These are phyloP conservation scores for Neonectria hederae DNA, from an alignment of 2,329 filamentous ascomycete genomes.

Conservation along the genomic window DNA sequence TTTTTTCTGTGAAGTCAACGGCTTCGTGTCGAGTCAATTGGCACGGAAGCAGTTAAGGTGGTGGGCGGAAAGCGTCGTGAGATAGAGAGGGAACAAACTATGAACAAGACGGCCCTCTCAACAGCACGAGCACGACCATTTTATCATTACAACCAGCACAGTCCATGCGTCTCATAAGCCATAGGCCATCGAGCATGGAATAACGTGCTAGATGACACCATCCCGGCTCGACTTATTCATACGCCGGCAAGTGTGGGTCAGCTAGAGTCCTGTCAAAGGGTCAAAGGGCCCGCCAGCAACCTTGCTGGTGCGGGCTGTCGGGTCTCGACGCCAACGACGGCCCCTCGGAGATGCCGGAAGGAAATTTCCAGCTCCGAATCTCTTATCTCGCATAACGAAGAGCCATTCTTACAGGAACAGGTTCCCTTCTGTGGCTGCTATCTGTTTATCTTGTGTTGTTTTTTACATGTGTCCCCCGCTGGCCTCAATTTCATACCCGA, in stretches of 20 bases:
- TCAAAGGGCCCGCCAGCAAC: conserved; percentile 26
- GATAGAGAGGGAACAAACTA: conserved; percentile 12
- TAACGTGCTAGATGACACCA: conserved; percentile 46
- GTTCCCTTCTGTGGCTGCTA: conserved; percentile 2
- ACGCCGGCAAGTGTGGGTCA: conserved; percentile 38
- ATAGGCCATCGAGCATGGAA: conserved; percentile 41
- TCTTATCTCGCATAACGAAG: conserved; percentile 24
- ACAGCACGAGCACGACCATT: conserved; percentile 31
- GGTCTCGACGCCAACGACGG: conserved; percentile 30
- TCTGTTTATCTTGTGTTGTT: neutral
- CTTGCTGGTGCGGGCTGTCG: conserved; percentile 36
- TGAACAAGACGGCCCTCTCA: conserved; percentile 10
- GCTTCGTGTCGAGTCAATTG: conserved; percentile 2
- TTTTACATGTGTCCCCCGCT: neutral
- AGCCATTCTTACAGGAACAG: conserved; percentile 9
- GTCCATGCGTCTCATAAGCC: conserved; percentile 31
- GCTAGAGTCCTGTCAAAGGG: conserved; percentile 32
- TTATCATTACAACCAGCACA: conserved; percentile 30
- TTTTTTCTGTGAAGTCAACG: neutral
- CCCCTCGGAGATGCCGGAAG: conserved; percentile 29
- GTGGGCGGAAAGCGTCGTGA: neutral
- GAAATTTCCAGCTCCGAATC: conserved; percentile 27
- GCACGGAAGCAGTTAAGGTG: neutral
- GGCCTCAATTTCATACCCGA: conserved; percentile 5
- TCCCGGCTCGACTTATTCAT: conserved; percentile 33